These are phyloP conservation scores for Russula virescens DNA, from an alignment of 768 basidiomycete species.

Conservation along the genomic window DNA sequence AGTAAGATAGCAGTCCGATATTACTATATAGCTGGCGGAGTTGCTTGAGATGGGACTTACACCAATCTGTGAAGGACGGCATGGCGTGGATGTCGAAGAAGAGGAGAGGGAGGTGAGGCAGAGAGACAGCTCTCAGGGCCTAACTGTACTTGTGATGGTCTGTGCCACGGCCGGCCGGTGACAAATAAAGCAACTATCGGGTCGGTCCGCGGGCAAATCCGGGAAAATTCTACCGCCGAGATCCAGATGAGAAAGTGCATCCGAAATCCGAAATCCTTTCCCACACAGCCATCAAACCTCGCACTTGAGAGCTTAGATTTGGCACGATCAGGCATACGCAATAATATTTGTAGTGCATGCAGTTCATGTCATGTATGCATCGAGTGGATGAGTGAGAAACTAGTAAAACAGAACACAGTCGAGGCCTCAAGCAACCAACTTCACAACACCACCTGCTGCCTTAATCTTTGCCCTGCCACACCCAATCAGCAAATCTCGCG, in stretches of 20 bases:
- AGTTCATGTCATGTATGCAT: constrained; percentile 30
- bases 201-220: too few species aligned
- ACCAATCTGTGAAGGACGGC: constrained; percentile 34
- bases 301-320: too few species aligned
- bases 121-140: not conserved
- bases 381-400: constrained; percentile 11
- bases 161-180: not conserved
- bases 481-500: not conserved
- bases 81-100: constrained; percentile 18
- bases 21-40: constrained; percentile 20
- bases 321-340: constrained; percentile 29
- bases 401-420: constrained; percentile 28
- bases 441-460: constrained; percentile 91
- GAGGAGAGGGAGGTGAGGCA: not conserved
- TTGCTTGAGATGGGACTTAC: constrained; percentile 29
- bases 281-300: too few species aligned
- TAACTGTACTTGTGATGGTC: too few species aligned
- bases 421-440: constrained; percentile 71
- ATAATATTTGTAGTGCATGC: constrained; percentile 5
- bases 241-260: too few species aligned
- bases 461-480: constrained; percentile 68
- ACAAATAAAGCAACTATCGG: constrained; percentile 1
- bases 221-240: too few species aligned
- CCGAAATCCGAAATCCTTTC: too few species aligned
- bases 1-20: constrained; percentile 6